Conservation (phyloP, 176 grass and related monocot species). For the Typha latifolia region DNA sequence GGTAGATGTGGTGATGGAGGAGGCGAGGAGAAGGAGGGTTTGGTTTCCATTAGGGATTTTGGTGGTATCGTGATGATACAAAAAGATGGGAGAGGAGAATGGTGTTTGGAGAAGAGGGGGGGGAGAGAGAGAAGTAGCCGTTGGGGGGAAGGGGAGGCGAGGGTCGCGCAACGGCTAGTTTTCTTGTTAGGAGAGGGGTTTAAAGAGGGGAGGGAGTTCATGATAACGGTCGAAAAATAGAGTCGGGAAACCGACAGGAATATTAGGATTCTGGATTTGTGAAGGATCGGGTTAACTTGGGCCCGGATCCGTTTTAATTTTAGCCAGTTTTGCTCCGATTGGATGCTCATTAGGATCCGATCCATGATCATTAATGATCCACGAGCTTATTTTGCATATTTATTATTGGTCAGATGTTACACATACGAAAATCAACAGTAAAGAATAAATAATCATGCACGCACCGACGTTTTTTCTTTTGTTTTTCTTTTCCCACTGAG, state of each 20-base stretch:
- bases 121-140: constrained; percentile 3
- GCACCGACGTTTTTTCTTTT: no score
- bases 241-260: not conserved
- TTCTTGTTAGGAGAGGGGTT: constrained; percentile 25
- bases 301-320: no score
- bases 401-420: no score
- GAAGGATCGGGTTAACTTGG: not conserved
- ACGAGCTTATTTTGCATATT: no score
- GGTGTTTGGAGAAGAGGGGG: constrained; percentile 15
- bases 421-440: no score
- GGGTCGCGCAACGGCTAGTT: constrained; percentile 2
- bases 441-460: no score
- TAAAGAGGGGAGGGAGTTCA: not conserved
- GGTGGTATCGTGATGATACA: not conserved
- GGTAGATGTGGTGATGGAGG: not conserved
- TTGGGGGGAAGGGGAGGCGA: not conserved
- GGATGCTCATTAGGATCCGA: no score
- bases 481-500: no score
- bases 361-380: no score
- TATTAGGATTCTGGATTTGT: not conserved
- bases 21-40: not conserved
- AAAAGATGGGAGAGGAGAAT: not conserved
- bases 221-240: not conserved
- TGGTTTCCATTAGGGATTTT: not conserved
- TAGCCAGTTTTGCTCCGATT: no score